Percentiles rank a stretch among this genome's conserved stretches.
phyloP scores from a whole-genome alignment of 2,329 filamentous ascomycete species.

The Stachybotrys chlorohalonatus region DNA sequence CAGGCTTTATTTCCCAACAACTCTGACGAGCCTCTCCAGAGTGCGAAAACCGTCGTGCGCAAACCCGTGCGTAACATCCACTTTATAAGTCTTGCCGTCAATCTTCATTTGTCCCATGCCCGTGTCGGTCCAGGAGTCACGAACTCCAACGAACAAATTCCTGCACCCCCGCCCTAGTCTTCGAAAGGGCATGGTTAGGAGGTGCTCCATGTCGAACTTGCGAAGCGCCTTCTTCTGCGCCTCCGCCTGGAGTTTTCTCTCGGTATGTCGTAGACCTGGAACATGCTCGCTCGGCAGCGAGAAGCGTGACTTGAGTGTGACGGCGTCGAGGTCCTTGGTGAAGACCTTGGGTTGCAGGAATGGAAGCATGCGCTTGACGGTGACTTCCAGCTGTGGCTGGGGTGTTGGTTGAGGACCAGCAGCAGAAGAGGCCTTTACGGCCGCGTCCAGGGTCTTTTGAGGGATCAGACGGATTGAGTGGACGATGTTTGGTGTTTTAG shows the following conservation, averaged over 20 bases:
- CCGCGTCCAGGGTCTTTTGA: conserved; percentile 10
- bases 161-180: conserved; percentile 32
- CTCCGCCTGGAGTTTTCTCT: conserved; percentile 25
- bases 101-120: conserved; percentile 45
- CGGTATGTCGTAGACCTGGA: conserved; percentile 20
- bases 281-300: conserved; percentile 28
- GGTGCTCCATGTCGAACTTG: conserved; percentile 44
- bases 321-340: conserved; percentile 22
- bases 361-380: conserved; percentile 40
- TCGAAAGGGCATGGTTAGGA: conserved; percentile 50
- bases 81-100: conserved; percentile 40
- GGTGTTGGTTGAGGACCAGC: conserved; percentile 4
- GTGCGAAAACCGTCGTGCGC: conserved; percentile 50
- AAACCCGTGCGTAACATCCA: conserved; percentile 49
- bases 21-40: conserved; percentile 43
- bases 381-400: conserved; percentile 41
- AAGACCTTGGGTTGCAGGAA: conserved; percentile 34
- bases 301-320: conserved; percentile 26
- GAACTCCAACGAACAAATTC: conserved; percentile 34
- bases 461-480: conserved; percentile 47
- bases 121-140: conserved; percentile 44
- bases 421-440: conserved; percentile 6
- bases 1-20: background rate
- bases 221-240: conserved; percentile 26
- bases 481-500: conserved; percentile 49